These are phyloP conservation scores for Neocallimastix lanati DNA, from an alignment of 192 early-diverging fungal species.

Conservation along the genomic window DNA sequence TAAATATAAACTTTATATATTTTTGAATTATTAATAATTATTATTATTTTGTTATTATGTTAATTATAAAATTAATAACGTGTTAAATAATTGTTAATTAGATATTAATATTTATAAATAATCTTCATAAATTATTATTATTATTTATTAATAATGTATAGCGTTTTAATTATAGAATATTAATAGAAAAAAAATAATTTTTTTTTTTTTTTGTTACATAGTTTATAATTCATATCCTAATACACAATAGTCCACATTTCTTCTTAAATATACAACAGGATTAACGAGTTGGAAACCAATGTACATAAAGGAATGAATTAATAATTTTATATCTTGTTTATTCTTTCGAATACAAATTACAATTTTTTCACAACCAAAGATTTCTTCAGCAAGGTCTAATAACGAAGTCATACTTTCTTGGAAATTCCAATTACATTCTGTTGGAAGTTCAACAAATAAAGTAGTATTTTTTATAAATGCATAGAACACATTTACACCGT, in stretches of 20 bases:
- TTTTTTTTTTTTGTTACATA: no score
- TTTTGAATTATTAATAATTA: no score
- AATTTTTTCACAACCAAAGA: background rate
- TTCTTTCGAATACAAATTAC: background rate
- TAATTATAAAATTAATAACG: no score
- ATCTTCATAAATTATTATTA: no score
- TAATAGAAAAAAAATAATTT: no score
- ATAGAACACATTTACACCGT: background rate
- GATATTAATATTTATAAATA: no score
- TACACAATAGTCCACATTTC: background rate
- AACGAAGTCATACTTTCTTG: background rate
- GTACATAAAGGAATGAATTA: background rate
- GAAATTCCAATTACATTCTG: background rate
- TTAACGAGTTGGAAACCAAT: background rate
- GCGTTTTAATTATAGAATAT: no score
- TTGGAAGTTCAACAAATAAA: background rate
- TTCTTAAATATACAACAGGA: background rate
- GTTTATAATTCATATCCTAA: background rate
- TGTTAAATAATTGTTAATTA: no score
- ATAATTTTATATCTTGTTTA: background rate
- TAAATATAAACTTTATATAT: no score
- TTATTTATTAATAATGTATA: no score
- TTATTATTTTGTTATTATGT: no score
- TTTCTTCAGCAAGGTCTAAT: background rate
- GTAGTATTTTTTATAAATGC: background rate